These are phyloP conservation scores for Kurtzmaniella natalensis DNA, from an alignment of 1,139 yeast species.

Conservation along the genomic window DNA sequence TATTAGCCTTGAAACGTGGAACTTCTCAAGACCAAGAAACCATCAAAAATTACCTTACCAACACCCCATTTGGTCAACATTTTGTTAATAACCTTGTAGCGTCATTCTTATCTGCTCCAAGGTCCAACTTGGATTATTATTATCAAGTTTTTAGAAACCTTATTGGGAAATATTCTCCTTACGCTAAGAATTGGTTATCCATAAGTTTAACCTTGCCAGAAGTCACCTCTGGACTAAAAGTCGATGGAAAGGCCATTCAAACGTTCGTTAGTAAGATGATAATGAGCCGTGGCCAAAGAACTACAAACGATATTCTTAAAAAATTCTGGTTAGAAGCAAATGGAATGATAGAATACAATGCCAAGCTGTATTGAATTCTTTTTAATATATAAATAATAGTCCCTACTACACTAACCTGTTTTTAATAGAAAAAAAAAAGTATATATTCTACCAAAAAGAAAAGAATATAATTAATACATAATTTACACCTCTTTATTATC, in stretches of 20 bases:
- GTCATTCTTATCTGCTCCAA: conserved; percentile 43
- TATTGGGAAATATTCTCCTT: conserved; percentile 48
- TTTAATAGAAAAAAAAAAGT: too few relatives aligned
- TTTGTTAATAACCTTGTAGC: conserved; percentile 23
- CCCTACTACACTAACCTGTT: too few relatives aligned
- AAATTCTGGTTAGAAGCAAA: conserved; percentile 61
- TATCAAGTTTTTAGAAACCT: conserved; percentile 52
- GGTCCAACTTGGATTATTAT: conserved; percentile 60
- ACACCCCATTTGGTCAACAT: conserved; percentile 32
- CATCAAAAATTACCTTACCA: conserved; percentile 29
- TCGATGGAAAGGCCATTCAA: conserved; percentile 20
- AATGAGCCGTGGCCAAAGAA: conserved; percentile 61
- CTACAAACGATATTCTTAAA: conserved; percentile 52
- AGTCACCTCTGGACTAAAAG: conserved; percentile 14
- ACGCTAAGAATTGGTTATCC: conserved; percentile 44
- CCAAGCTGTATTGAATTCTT: conserved; percentile 3
- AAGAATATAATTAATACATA: too few relatives aligned
- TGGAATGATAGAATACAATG: conserved; percentile 43
- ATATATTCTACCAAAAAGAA: too few relatives aligned
- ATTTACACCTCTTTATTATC: neutral
- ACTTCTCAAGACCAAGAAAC: conserved; percentile 40
- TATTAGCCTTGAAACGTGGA: conserved; percentile 53
- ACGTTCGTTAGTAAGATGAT: conserved; percentile 52
- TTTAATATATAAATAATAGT: conserved; percentile 1
- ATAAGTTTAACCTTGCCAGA: conserved; percentile 25